Conservation (phyloP, 2,329 filamentous ascomycete genomes). For the Diplodia sapinea region DNA sequence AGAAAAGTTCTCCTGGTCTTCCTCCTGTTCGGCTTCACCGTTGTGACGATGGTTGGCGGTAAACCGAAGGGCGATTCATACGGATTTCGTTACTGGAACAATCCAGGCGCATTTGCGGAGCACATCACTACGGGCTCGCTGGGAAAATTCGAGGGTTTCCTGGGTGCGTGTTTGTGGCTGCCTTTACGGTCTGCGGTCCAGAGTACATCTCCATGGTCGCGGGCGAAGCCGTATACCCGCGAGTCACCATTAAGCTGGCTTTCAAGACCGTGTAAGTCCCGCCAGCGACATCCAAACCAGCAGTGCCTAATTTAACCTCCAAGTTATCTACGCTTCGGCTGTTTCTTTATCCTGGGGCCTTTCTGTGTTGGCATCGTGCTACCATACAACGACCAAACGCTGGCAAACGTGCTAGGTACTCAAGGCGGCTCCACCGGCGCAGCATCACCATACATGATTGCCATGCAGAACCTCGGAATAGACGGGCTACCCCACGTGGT, state of each 20-base stretch:
- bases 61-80: constrained; percentile 42
- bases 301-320: no score
- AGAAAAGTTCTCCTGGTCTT: constrained; percentile 76
- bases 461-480: constrained; percentile 52
- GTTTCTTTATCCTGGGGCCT: constrained; percentile 64
- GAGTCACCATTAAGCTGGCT: constrained; percentile 73
- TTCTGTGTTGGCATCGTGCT: constrained; percentile 76
- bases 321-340: constrained; percentile 71
- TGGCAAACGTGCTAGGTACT: constrained; percentile 50
- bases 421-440: neutral
- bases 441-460: constrained; percentile 64
- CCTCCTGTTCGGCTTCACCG: constrained; percentile 70
- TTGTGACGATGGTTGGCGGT: constrained; percentile 4
- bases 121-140: constrained; percentile 62
- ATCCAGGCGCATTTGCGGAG: constrained; percentile 68
- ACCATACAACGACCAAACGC: constrained; percentile 63
- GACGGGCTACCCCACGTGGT: constrained; percentile 64
- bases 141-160: constrained; percentile 71
- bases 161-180: constrained; percentile 71
- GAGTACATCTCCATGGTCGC: constrained; percentile 79
- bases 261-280: constrained; percentile 65
- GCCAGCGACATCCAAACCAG: no score
- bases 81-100: constrained; percentile 73
- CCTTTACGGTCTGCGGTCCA: constrained; percentile 72
- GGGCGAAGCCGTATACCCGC: constrained; percentile 74